Evolutionary conservation across 2,329 filamentous ascomycete genomes (phyloP).

Genomic region (Sarocladium strictum): DNA sequence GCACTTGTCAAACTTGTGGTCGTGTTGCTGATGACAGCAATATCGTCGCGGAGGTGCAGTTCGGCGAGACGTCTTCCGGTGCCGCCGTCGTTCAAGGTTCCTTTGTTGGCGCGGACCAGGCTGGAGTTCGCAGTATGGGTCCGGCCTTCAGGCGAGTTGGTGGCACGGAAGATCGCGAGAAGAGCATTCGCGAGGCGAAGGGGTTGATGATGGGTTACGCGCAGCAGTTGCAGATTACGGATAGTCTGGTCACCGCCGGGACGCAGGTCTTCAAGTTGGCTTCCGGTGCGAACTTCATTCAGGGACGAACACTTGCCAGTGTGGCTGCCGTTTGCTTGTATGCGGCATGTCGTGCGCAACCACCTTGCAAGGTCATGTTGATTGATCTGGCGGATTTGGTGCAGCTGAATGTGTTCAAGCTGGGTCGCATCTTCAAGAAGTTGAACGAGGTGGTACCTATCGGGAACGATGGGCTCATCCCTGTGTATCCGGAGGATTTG

Average conservation of each 20-base stretch:
- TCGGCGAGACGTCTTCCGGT: slow-evolving; percentile 80
- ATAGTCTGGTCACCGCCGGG: slow-evolving; percentile 58
- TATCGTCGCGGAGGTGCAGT: slow-evolving; percentile 87
- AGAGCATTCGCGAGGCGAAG: slow-evolving; percentile 52
- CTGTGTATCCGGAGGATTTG: slow-evolving; percentile 80
- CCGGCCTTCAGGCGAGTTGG: slow-evolving; percentile 56
- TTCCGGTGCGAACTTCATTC: slow-evolving; percentile 69
- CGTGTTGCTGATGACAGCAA: slow-evolving; percentile 77
- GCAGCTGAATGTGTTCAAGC: slow-evolving; percentile 82
- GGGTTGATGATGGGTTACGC: slow-evolving; percentile 58
- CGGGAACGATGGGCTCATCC: slow-evolving; percentile 57
- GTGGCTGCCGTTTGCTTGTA: slow-evolving; percentile 92
- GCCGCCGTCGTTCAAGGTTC: slow-evolving; percentile 88
- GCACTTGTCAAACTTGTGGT: slow-evolving; percentile 78
- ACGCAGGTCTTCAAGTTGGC: slow-evolving; percentile 73
- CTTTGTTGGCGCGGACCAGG: slow-evolving; percentile 80
- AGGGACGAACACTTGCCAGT: slow-evolving; percentile 77
- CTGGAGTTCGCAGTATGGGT: slow-evolving; percentile 63
- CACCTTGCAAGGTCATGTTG: slow-evolving; percentile 79
- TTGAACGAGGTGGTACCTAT: slow-evolving; percentile 67
- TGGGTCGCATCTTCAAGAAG: slow-evolving; percentile 85
- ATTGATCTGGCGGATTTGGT: slow-evolving; percentile 89
- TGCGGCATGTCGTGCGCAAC: slow-evolving; percentile 73
- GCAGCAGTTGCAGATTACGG: slow-evolving; percentile 52
- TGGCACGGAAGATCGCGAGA: slow-evolving; percentile 52